Conservation (phyloP, 1,284 basidiomycete genomes). For the Thelephora terrestris region DNA sequence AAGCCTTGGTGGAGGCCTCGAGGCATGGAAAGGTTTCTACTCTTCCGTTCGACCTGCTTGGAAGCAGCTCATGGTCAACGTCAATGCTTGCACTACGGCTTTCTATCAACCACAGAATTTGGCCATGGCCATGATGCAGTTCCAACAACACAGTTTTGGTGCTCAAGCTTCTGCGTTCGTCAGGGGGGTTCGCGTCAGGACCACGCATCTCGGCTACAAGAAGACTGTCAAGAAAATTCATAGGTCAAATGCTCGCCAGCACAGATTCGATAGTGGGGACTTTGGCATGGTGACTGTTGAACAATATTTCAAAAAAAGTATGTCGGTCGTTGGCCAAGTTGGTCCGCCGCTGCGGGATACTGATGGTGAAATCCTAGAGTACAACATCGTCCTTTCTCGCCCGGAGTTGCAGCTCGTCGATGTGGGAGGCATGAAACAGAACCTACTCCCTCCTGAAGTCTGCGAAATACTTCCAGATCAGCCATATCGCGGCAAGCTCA, state of each 20-base stretch:
- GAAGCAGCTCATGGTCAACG: constrained; percentile 69
- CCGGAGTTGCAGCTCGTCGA: constrained; percentile 53
- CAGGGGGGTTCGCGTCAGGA: constrained; percentile 46
- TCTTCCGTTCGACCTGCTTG: constrained; percentile 64
- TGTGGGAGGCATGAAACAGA: constrained; percentile 41
- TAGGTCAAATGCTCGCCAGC: constrained; percentile 34
- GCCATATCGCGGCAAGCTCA: constrained; percentile 59
- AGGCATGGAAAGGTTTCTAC: constrained; percentile 67
- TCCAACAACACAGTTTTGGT: constrained; percentile 39
- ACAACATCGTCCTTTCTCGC: constrained; percentile 36
- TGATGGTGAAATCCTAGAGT: constrained; percentile 32
- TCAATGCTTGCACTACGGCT: constrained; percentile 69
- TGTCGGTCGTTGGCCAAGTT: constrained; percentile 13
- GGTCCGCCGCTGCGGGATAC: not conserved
- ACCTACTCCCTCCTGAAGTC: constrained; percentile 54
- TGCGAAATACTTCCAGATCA: constrained; percentile 64
- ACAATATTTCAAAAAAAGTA: constrained; percentile 53
- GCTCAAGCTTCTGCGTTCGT: constrained; percentile 43
- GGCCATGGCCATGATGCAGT: constrained; percentile 44
- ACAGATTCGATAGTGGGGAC: constrained; percentile 47
- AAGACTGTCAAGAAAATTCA: constrained; percentile 50
- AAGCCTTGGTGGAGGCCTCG: constrained; percentile 48
- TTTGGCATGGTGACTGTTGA: constrained; percentile 45
- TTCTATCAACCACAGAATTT: constrained; percentile 62
- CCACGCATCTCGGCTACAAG: constrained; percentile 45